Evolutionary conservation across 768 basidiomycete genomes (phyloP).

Genomic region (Polyporus arcularius): DNA sequence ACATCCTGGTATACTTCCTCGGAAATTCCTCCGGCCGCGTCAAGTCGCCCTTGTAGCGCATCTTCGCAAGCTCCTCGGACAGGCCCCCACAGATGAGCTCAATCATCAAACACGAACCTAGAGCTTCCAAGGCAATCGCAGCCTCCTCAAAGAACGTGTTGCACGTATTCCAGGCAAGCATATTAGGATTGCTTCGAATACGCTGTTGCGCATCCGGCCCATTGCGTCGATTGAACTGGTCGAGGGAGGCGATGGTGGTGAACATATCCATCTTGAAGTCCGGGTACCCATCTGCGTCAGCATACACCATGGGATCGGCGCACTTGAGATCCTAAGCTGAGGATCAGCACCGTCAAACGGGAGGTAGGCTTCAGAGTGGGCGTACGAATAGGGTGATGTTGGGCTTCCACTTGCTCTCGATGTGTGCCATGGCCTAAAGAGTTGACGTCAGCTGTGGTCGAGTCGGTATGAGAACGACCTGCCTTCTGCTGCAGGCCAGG

Average conservation of each 20-base stretch:
- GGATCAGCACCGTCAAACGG: too few relatives aligned
- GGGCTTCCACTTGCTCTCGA: neutral
- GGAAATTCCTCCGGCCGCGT: constrained; percentile 31
- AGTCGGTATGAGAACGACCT: neutral
- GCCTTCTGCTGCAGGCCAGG: constrained; percentile 2
- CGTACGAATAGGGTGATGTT: too few relatives aligned
- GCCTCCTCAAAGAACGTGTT: constrained; percentile 32
- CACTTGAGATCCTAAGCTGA: too few relatives aligned
- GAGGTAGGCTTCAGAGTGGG: too few relatives aligned
- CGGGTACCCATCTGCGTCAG: too few relatives aligned
- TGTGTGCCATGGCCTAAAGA: neutral
- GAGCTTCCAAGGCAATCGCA: constrained; percentile 19
- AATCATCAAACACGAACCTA: constrained; percentile 18
- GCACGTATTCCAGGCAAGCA: neutral
- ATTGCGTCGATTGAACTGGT: too few relatives aligned
- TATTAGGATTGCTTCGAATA: too few relatives aligned
- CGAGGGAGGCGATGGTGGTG: too few relatives aligned
- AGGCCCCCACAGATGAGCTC: constrained; percentile 33
- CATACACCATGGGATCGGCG: too few relatives aligned
- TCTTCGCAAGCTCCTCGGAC: constrained; percentile 33
- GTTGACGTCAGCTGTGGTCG: too few relatives aligned
- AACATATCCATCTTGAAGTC: too few relatives aligned
- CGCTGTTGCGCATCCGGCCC: too few relatives aligned
- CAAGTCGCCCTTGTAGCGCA: constrained; percentile 27
- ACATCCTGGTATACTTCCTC: constrained; percentile 34